Evolutionary conservation across 1,139 yeast species (phyloP).

Genomic region (Kurtzmaniella natalensis): DNA sequence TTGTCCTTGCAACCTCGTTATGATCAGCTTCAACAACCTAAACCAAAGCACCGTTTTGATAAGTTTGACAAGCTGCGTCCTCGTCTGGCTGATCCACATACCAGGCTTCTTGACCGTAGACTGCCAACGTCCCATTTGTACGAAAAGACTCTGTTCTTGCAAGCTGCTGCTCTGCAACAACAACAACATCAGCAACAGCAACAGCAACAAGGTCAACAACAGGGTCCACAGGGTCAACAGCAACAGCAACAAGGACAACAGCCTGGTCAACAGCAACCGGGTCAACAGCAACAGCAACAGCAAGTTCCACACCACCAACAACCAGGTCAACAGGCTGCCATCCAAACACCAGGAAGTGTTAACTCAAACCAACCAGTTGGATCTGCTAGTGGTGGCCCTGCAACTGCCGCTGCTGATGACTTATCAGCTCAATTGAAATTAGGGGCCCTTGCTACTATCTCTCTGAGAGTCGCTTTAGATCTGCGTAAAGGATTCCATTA

Average conservation of each 20-base stretch:
- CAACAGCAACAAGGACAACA: conserved; percentile 5
- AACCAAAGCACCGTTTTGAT: conserved; percentile 31
- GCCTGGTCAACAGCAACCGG: conserved; percentile 4
- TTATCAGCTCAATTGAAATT: conserved; percentile 32
- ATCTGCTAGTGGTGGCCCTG: conserved; percentile 23
- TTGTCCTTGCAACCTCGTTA: conserved; percentile 2
- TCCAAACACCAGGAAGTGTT: too few species aligned
- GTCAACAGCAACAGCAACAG: conserved; percentile 5
- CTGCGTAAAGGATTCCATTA: conserved; percentile 36
- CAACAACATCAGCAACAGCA: conserved; percentile 10
- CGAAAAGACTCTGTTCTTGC: conserved; percentile 43
- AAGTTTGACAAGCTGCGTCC: conserved; percentile 34
- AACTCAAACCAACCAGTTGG: too few species aligned
- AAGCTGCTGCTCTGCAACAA: conserved; percentile 33
- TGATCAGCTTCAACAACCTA: conserved; percentile 31
- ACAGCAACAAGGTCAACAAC: not conserved
- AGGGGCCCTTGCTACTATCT: conserved; percentile 61
- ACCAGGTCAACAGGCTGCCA: conserved; percentile 2
- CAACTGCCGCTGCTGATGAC: conserved; percentile 26
- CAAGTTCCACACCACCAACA: conserved; percentile 4
- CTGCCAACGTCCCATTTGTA: conserved; percentile 44
- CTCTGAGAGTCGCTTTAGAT: conserved; percentile 57
- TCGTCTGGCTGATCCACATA: conserved; percentile 39
- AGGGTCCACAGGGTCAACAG: not conserved
- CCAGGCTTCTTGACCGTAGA: conserved; percentile 25